phyloP scores from a whole-genome alignment of 305 asterid species.

The Nicotiana rustica region DNA sequence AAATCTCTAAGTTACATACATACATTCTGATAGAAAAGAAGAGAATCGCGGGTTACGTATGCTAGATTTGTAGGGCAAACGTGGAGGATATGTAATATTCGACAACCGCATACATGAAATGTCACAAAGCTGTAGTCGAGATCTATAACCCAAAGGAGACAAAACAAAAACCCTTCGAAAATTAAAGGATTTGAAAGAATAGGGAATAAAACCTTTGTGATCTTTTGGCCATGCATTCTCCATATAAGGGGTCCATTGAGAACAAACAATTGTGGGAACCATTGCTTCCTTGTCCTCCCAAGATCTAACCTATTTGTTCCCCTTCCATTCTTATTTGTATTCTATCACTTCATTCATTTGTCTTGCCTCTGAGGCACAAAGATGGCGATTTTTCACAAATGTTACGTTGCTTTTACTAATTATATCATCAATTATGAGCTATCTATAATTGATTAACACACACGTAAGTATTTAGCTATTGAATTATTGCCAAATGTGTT shows the following conservation, averaged over 20 bases:
- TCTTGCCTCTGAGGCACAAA: neutral
- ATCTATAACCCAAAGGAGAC: conserved; percentile 32
- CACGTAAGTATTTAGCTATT: neutral
- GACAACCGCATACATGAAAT: conserved; percentile 35
- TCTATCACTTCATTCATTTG: conserved; percentile 35
- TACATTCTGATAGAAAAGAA: neutral
- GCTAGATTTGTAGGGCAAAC: neutral
- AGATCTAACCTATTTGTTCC: conserved; percentile 49
- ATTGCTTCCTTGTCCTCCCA: conserved; percentile 50
- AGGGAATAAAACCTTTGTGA: conserved; percentile 24
- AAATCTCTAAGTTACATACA: neutral
- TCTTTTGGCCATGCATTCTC: conserved; percentile 21
- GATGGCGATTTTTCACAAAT: conserved; percentile 43
- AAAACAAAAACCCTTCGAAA: conserved; percentile 42
- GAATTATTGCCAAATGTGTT: conserved; percentile 18
- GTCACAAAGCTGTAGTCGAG: conserved; percentile 40
- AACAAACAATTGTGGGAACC: conserved; percentile 41
- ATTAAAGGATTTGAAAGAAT: conserved; percentile 13
- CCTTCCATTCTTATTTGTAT: conserved; percentile 40
- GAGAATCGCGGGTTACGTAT: conserved; percentile 33
- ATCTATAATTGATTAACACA: neutral
- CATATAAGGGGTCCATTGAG: neutral
- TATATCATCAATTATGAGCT: conserved; percentile 43
- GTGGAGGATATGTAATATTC: neutral
- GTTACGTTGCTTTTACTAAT: conserved; percentile 46